Evolutionary conservation across 345 rosid genomes (phyloP), one percentile per base, ranked within the genome.

Genomic region (sweet orange (Citrus sinensis)): DNA sequence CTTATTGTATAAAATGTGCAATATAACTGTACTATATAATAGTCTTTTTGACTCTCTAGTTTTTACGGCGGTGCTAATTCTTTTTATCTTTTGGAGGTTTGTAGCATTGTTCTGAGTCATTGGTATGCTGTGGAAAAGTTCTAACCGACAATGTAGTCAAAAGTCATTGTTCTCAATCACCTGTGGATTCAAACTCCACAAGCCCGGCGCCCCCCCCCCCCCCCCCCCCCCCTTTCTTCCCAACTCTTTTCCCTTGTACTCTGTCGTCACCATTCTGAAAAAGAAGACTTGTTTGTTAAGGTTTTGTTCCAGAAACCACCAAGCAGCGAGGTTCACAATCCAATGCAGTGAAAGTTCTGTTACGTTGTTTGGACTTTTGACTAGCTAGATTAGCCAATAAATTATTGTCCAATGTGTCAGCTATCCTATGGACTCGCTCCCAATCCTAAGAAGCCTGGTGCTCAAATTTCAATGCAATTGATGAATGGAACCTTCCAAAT

Each of bases 171-270:
- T 34, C 35, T 34, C 37, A 35, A 35, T 35, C 37, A 35, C 7
- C 7, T 5, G 37, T 35, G 37, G 37, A 35, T 35, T 5, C 37
- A 1, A 5, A 0, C 2, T 4, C 4, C 7, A 6, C 10, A 25
- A 25, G 25, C 25, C 25, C 25, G 25, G 25, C 25, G 25, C 25
- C 25, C 0, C 37, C 5, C 37, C 2, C 9, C 1, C 40, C 10
- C 2, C 42, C 10, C 10, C 10, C 0, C 0, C 42, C 10, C 7
- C 0, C 0, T 0, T 3, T 32, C 4, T 32, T 4, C 42, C 11
- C 42, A 8, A 9, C 2, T 39, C 42, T 9, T 39, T 49, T 49
- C 5, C 19, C 6, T 1, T 64, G 49, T 35, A 10, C 24, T 65
- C 24, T 14, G 40, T 35, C 46, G 11, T 60, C 64, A 24, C 66